A percentile compares a stretch with the other conserved stretches of the same genome.
Conservation (phyloP, 306 rosid genomes). For the Castanea crenata region DNA sequence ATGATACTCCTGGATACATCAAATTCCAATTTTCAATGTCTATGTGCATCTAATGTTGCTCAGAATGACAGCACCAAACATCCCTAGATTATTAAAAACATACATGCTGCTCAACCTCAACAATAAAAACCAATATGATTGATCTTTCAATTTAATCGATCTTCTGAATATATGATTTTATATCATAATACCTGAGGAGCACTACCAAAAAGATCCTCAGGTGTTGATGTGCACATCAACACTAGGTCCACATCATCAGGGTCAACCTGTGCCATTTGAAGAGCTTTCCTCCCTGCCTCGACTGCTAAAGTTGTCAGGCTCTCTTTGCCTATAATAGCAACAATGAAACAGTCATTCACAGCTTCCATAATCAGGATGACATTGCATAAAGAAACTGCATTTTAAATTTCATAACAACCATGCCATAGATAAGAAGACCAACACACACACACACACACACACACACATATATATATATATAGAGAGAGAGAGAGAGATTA, state of each 20-base stretch:
- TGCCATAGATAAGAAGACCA: not conserved
- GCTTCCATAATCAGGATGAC: not conserved
- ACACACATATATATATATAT: too few species aligned
- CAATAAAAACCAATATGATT: not conserved
- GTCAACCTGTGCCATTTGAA: conserved; percentile 89
- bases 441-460: not conserved
- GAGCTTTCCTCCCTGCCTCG: conserved; percentile 80
- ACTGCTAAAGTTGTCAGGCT: conserved; percentile 59
- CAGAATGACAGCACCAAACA: too few species aligned
- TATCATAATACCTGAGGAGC: conserved; percentile 77
- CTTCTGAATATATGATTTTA: not conserved
- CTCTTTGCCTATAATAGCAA: conserved; percentile 58
- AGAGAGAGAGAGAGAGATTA: not conserved
- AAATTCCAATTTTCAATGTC: too few species aligned
- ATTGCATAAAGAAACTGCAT: not conserved
- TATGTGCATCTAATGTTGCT: too few species aligned
- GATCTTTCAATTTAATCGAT: not conserved
- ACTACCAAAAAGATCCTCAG: conserved; percentile 94
- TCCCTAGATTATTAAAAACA: not conserved
- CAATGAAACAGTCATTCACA: conserved; percentile 21
- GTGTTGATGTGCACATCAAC: conserved; percentile 97
- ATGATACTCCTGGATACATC: too few species aligned
- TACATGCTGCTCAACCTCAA: conserved; percentile 2
- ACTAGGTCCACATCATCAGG: conserved; percentile 84
- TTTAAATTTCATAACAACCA: not conserved